Evolutionary conservation across 1,284 basidiomycete genomes (phyloP).

Genomic region (Chalciporus sp.): DNA sequence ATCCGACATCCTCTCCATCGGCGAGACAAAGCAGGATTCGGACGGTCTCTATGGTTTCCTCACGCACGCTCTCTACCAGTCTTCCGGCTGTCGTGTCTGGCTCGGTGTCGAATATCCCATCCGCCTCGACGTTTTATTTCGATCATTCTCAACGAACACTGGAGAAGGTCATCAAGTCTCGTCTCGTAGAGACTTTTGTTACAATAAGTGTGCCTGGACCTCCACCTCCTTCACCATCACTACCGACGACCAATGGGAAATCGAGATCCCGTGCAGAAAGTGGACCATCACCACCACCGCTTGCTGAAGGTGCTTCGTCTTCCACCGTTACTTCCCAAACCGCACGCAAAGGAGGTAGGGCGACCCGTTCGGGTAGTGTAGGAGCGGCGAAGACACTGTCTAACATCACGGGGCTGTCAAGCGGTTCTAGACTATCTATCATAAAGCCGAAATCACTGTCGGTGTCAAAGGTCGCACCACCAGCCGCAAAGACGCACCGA

Average conservation of each 20-base stretch:
- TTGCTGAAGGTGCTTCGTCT: background rate
- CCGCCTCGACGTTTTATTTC: slow-evolving; percentile 38
- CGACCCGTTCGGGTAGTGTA: slow-evolving; percentile 11
- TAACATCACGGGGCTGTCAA: slow-evolving; percentile 1
- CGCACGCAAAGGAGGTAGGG: slow-evolving; percentile 16
- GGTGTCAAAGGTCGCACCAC: slow-evolving; percentile 19
- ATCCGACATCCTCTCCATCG: slow-evolving; percentile 27
- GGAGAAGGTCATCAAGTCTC: slow-evolving; percentile 69
- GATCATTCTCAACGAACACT: slow-evolving; percentile 68
- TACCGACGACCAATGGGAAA: slow-evolving; percentile 18
- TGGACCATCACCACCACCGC: slow-evolving; percentile 20
- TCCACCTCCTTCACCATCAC: slow-evolving; percentile 13
- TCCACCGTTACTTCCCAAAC: slow-evolving; percentile 7
- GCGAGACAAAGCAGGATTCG: slow-evolving; percentile 45
- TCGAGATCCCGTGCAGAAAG: slow-evolving; percentile 29
- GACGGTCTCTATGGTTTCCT: slow-evolving; percentile 54
- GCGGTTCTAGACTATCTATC: slow-evolving; percentile 11
- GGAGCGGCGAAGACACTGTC: slow-evolving; percentile 23
- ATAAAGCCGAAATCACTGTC: slow-evolving; percentile 20
- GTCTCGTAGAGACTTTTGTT: slow-evolving; percentile 80
- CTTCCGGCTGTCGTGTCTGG: slow-evolving; percentile 13
- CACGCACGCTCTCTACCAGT: slow-evolving; percentile 29
- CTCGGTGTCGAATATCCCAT: slow-evolving; percentile 14
- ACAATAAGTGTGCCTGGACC: slow-evolving; percentile 48
- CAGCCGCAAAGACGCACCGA: slow-evolving; percentile 24